Percentiles rank a stretch among this genome's conserved stretches.
phyloP scores from a whole-genome alignment of 2,329 filamentous ascomycete species.

The Venturia oleaginea region DNA sequence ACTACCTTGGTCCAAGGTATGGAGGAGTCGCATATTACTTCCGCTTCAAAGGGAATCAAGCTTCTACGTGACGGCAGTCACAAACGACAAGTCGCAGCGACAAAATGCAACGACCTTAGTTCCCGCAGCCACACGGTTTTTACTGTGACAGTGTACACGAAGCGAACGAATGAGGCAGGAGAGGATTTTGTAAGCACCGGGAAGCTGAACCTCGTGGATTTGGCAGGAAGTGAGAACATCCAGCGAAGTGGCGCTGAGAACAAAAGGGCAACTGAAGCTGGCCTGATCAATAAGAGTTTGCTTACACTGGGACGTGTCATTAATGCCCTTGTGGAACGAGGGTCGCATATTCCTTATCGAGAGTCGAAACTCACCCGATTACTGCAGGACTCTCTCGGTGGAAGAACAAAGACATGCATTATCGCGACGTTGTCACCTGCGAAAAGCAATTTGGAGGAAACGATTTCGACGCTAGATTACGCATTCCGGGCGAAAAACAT shows the following conservation, averaged over 20 bases:
- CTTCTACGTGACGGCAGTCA: constrained; percentile 81
- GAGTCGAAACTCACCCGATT: constrained; percentile 94
- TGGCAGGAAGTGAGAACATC: constrained; percentile 96
- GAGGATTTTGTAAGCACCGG: constrained; percentile 86
- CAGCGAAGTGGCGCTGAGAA: constrained; percentile 95
- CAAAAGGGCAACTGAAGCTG: constrained; percentile 90
- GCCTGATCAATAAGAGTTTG: constrained; percentile 95
- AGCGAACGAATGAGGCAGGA: constrained; percentile 68
- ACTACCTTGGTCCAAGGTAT: constrained; percentile 91
- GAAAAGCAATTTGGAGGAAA: constrained; percentile 93
- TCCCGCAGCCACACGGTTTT: constrained; percentile 97
- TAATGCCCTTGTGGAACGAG: constrained; percentile 88
- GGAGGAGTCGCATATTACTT: constrained; percentile 91
- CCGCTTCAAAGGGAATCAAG: constrained; percentile 75
- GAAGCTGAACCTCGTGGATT: constrained; percentile 91
- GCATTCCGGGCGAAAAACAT: constrained; percentile 98
- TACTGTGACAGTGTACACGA: constrained; percentile 86
- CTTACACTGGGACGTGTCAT: constrained; percentile 93
- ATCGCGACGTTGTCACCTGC: constrained; percentile 94
- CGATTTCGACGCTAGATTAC: constrained; percentile 95
- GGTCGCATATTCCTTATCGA: constrained; percentile 80
- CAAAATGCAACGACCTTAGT: constrained; percentile 98
- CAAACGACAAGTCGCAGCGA: constrained; percentile 95
- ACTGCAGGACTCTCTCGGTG: constrained; percentile 91
- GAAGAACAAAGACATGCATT: constrained; percentile 95